phyloP scores from a whole-genome alignment of 352 stramenopile species.

The Pythium coloratum region DNA sequence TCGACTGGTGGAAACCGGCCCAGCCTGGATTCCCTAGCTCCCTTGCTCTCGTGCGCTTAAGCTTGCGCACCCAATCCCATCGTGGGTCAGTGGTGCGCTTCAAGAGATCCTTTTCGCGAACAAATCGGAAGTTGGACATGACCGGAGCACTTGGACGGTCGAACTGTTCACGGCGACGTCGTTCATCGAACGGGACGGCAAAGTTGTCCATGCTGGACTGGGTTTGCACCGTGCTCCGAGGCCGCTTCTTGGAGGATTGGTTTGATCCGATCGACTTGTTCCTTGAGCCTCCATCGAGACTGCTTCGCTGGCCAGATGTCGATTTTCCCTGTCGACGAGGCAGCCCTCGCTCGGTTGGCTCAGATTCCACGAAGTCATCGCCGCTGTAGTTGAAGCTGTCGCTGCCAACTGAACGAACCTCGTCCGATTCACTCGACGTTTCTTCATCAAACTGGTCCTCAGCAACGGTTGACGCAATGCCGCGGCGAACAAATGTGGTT shows the following conservation, averaged over 20 bases:
- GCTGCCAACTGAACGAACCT: neutral
- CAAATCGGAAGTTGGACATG: slow-evolving; percentile 22
- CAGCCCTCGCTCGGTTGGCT: neutral
- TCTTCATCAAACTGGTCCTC: neutral
- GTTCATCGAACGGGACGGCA: slow-evolving; percentile 11
- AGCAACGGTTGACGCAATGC: slow-evolving; percentile 13
- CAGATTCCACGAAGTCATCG: neutral
- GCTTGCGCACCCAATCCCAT: slow-evolving; percentile 27
- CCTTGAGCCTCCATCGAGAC: neutral
- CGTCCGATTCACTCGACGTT: slow-evolving; percentile 11
- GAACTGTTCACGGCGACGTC: neutral
- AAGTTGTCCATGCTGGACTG: slow-evolving; percentile 24
- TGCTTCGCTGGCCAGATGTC: neutral
- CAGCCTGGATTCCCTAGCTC: neutral
- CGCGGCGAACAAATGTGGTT: slow-evolving; percentile 30
- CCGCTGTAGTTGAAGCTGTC: neutral
- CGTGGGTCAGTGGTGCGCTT: slow-evolving; percentile 20
- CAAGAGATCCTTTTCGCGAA: slow-evolving; percentile 2
- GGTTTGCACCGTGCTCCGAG: neutral
- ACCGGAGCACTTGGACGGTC: neutral
- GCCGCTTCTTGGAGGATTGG: slow-evolving; percentile 9
- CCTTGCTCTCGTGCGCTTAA: slow-evolving; percentile 15
- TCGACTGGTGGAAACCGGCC: neutral
- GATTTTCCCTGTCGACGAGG: neutral
- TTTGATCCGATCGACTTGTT: neutral